Conservation (phyloP, 2,329 filamentous ascomycete species). For the Didymella pinodella region DNA sequence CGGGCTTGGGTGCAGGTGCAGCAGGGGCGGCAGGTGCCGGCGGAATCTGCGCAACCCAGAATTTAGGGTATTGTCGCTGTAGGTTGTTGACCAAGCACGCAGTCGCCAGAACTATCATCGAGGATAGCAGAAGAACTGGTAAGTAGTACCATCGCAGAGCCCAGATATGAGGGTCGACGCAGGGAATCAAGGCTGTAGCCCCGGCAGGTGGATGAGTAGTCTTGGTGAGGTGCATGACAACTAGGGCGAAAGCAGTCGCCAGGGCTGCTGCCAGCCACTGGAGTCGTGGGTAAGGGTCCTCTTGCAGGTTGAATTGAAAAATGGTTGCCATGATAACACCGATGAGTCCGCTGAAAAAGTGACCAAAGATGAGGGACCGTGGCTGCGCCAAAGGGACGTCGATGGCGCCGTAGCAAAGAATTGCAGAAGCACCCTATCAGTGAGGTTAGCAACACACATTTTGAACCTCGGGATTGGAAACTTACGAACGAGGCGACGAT, state of each 20-base stretch:
- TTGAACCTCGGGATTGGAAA: not conserved
- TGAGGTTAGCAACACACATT: conserved; percentile 9
- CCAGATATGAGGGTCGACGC: conserved; percentile 50
- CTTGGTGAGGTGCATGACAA: conserved; percentile 58
- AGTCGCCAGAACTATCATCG: conserved; percentile 50
- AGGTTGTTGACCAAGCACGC: conserved; percentile 57
- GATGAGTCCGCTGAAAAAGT: conserved; percentile 54
- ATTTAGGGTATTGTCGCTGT: conserved; percentile 55
- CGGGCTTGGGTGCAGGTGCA: conserved; percentile 21
- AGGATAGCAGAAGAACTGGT: conserved; percentile 53
- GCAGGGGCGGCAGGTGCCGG: conserved; percentile 28
- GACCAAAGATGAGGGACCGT: conserved; percentile 54
- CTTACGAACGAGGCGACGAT: conserved; percentile 53
- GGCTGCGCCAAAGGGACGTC: conserved; percentile 57
- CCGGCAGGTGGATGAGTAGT: conserved; percentile 59
- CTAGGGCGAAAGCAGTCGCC: conserved; percentile 52
- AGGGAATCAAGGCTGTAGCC: conserved; percentile 56
- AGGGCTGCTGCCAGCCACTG: conserved; percentile 56
- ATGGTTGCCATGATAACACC: conserved; percentile 56
- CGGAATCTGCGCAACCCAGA: conserved; percentile 54
- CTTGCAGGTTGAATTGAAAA: conserved; percentile 51
- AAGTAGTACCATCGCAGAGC: conserved; percentile 55
- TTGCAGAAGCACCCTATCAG: conserved; percentile 54
- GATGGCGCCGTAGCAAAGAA: conserved; percentile 57
- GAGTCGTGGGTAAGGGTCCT: conserved; percentile 37